Conservation (phyloP, 176 grass and related monocot genomes). For the Hordeum vulgare region DNA sequence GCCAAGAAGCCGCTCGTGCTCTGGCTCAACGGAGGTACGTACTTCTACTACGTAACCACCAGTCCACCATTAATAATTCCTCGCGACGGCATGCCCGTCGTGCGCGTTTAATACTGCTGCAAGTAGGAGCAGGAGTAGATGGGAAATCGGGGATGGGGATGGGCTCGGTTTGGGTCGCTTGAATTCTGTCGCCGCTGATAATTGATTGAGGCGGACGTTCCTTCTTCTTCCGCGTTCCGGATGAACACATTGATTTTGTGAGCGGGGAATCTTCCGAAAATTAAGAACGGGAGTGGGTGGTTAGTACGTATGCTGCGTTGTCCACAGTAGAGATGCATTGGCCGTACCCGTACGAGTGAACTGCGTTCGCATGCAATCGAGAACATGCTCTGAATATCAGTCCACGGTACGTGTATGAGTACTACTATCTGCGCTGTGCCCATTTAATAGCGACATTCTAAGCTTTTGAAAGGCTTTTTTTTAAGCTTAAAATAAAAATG, state of each 20-base stretch:
- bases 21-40: slow-evolving; percentile 92
- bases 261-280: background rate
- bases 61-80: background rate
- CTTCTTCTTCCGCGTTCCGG: background rate
- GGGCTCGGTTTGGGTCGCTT: background rate
- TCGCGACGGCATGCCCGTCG: background rate
- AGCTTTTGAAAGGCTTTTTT: no score
- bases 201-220: slow-evolving; percentile 10
- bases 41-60: background rate
- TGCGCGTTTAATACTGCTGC: background rate
- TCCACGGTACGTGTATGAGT: background rate
- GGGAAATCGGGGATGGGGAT: background rate
- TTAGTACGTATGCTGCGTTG: background rate
- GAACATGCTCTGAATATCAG: background rate
- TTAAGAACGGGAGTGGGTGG: background rate
- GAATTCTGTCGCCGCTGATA: background rate
- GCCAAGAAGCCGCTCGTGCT: slow-evolving; percentile 85
- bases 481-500: no score
- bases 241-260: background rate
- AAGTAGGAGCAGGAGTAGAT: no score
- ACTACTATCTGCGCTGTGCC: no score
- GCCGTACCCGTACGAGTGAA: background rate
- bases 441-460: no score
- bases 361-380: background rate
- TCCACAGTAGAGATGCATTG: background rate